Conservation (phyloP, 345 rosid genomes). For the Brassica incana region DNA sequence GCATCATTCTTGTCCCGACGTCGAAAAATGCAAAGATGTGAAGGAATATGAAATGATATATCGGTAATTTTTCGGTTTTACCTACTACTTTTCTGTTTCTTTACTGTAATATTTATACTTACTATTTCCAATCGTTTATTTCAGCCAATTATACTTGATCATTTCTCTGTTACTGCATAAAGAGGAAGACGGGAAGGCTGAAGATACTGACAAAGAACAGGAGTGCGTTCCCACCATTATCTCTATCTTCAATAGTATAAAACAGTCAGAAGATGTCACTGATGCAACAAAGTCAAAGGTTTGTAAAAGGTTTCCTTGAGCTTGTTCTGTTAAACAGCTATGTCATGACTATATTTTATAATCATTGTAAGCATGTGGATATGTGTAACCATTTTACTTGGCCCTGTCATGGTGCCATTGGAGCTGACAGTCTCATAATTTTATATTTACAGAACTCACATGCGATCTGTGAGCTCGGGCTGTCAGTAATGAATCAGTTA, state of each 20-base stretch:
- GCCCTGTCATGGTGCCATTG: conserved; percentile 1
- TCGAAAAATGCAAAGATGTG: conserved; percentile 81
- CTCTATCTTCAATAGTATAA: conserved; percentile 60
- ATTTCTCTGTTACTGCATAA: conserved; percentile 67
- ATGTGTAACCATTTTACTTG: conserved; percentile 3
- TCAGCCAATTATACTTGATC: conserved; percentile 72
- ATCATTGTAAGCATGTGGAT: conserved; percentile 6
- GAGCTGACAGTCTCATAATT: conserved; percentile 34
- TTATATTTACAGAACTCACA: conserved; percentile 69
- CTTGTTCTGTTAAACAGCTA: conserved; percentile 13
- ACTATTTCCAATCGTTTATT: conserved; percentile 21
- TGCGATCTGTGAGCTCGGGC: conserved; percentile 90
- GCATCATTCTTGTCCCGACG: conserved; percentile 76
- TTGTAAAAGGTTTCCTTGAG: conserved; percentile 22
- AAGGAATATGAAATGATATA: conserved; percentile 74
- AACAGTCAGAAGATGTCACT: conserved; percentile 70
- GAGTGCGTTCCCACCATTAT: conserved; percentile 54
- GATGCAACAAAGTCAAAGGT: conserved; percentile 86
- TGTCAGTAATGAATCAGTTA: conserved; percentile 61
- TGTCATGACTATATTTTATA: not conserved
- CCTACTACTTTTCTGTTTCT: not conserved
- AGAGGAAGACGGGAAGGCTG: conserved; percentile 82
- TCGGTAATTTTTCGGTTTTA: conserved; percentile 49
- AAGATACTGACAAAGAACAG: conserved; percentile 56
- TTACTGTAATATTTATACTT: not conserved